Evolutionary conservation across 768 basidiomycete genomes (phyloP), one percentile per base, ranked within the genome.

Genomic region (Baorangia bicolor): DNA sequence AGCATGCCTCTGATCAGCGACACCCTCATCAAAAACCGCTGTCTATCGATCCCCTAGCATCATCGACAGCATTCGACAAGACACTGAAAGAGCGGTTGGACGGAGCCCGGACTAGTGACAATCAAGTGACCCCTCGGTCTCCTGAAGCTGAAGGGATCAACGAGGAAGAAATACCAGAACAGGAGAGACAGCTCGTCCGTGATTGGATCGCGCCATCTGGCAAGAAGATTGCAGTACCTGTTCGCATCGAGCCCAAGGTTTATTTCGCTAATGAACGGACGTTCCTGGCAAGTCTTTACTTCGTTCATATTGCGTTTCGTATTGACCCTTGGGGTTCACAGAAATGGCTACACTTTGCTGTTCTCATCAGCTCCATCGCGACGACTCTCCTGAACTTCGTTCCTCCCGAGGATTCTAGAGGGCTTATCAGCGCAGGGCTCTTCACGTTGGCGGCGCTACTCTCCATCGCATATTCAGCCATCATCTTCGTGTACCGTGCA

Each of bases 231-330:
- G 84, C 94, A 0, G 85, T 98, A 3, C 94, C 96, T 25, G 89
- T 99, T n/a, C 83, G 97, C 51, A 83, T 99, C 44, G 97, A 99
- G 71, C 97, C 97, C 28, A 99, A 99, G 75, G 94, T 97, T 4
- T 96, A 95, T 68, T 99, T 98, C 69, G 97, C 97, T 7, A 87
- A 88, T 35, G 95, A 98, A 73, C 81, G 96, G 57, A 98, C 95
- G 14, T 96, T 94, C 80, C 70, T 95, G 74, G 94, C 92, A 70
- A 73, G 92, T 78, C 33, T 25, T 41, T 43, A 1, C n/a, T 52
- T 51, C 4, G 16, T 33, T 27, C 4, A n/a, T 10, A 30, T 31
- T 7, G 12, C 6, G 10, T 42, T 16, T 47, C 23, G 23, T 28
- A 42, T 51, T 64, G 37, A 60, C 23, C 27, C 25, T 13, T 11